Percentiles rank a stretch among this genome's conserved stretches.
These are phyloP conservation scores for Nadsonia starkeyi-henricii DNA, from an alignment of 1,139 yeast genomes.

Conservation along the genomic window DNA sequence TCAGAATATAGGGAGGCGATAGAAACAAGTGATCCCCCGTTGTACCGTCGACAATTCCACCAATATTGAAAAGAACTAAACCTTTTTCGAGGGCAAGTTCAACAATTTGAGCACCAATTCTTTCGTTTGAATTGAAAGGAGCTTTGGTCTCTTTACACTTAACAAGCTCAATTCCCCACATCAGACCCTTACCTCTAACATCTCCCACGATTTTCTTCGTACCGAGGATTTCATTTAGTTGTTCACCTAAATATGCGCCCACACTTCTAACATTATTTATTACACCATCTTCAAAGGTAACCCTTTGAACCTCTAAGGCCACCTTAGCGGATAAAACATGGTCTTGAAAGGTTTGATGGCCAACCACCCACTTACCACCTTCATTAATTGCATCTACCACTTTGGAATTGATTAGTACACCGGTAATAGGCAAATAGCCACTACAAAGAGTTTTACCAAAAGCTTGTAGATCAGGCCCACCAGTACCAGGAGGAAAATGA, in stretches of 20 bases:
- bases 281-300: slow-evolving; percentile 28
- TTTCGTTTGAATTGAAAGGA: slow-evolving; percentile 16
- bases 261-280: slow-evolving; percentile 35
- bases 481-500: slow-evolving; percentile 4
- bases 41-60: slow-evolving; percentile 22
- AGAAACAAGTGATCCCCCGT: slow-evolving; percentile 27
- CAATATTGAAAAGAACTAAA: slow-evolving; percentile 21
- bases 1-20: slow-evolving; percentile 26
- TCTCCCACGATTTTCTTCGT: slow-evolving; percentile 8
- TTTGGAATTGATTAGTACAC: slow-evolving; percentile 2
- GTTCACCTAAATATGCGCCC: slow-evolving; percentile 37
- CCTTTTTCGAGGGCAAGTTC: slow-evolving; percentile 22
- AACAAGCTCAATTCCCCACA: slow-evolving; percentile 46
- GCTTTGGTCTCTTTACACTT: slow-evolving; percentile 37
- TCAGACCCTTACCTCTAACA: slow-evolving; percentile 32
- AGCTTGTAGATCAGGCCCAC: slow-evolving; percentile 6
- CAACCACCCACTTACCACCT: slow-evolving; percentile 2
- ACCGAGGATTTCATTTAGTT: slow-evolving; percentile 17
- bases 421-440: slow-evolving; percentile 2
- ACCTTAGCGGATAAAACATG: slow-evolving; percentile 2
- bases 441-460: slow-evolving; percentile 3
- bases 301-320: slow-evolving; percentile 3
- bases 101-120: slow-evolving; percentile 17
- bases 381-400: slow-evolving; percentile 1
- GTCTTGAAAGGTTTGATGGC: slow-evolving; percentile 5